phyloP scores from a whole-genome alignment of 1,284 basidiomycete genomes.

The Pseudozyma sp. region DNA sequence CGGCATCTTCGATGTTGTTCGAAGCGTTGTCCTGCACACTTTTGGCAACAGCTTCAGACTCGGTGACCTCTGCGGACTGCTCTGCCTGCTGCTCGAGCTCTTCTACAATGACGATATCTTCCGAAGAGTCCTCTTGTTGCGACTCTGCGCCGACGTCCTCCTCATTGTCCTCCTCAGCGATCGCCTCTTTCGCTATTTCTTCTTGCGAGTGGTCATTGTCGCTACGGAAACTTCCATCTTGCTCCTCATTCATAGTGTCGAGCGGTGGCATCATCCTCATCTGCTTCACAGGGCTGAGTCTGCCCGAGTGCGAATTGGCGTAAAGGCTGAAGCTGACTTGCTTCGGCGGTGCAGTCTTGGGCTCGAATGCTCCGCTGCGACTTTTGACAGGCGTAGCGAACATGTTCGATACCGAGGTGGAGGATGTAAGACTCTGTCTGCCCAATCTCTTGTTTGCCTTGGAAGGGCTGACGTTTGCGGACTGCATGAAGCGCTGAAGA shows the following conservation, averaged over 20 bases:
- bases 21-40: background rate
- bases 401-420: slow-evolving; percentile 14
- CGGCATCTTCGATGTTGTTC: background rate
- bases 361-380: slow-evolving; percentile 11
- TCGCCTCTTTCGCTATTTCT: background rate
- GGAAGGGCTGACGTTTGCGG: slow-evolving; percentile 35
- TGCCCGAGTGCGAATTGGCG: slow-evolving; percentile 23
- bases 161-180: slow-evolving; percentile 2
- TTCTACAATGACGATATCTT: slow-evolving; percentile 43
- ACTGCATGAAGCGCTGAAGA: slow-evolving; percentile 40
- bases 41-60: background rate
- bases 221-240: slow-evolving; percentile 37
- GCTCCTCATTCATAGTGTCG: slow-evolving; percentile 47
- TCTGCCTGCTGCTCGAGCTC: slow-evolving; percentile 34
- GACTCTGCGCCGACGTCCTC: slow-evolving; percentile 4
- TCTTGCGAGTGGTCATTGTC: slow-evolving; percentile 10
- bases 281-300: slow-evolving; percentile 49
- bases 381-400: slow-evolving; percentile 42
- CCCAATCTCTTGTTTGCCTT: slow-evolving; percentile 12
- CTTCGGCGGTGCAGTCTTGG: slow-evolving; percentile 47
- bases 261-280: slow-evolving; percentile 49
- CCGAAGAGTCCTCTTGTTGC: slow-evolving; percentile 16
- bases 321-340: slow-evolving; percentile 48
- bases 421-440: slow-evolving; percentile 36
- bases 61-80: background rate